Evolutionary conservation across 768 basidiomycete species (phyloP).

Genomic region (Rhizopogon salebrosus): DNA sequence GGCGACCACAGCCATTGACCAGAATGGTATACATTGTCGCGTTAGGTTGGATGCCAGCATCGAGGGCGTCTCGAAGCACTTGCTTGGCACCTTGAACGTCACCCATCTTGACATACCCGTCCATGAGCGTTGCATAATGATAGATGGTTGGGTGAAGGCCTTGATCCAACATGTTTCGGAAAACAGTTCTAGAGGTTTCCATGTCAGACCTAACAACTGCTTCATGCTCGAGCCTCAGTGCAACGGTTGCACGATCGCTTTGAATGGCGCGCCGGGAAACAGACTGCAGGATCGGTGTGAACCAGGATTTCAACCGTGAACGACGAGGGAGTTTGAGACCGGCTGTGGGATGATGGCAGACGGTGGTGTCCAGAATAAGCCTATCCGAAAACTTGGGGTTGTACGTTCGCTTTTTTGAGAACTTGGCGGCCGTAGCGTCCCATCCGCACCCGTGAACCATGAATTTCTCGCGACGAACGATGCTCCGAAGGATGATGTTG

Average conservation of each 20-base stretch:
- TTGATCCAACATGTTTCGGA: slow-evolving; percentile 54
- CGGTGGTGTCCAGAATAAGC: slow-evolving; percentile 14
- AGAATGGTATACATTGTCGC: slow-evolving; percentile 74
- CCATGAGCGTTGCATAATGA: slow-evolving; percentile 73
- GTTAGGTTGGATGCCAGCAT: slow-evolving; percentile 50
- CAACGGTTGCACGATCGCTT: slow-evolving; percentile 53
- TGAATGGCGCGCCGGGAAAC: slow-evolving; percentile 43
- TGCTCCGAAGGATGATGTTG: slow-evolving; percentile 46
- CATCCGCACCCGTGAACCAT: slow-evolving; percentile 41
- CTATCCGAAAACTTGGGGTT: slow-evolving; percentile 6
- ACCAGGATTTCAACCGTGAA: slow-evolving; percentile 24
- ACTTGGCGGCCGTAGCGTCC: slow-evolving; percentile 36
- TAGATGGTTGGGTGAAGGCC: slow-evolving; percentile 70
- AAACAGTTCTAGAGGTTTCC: slow-evolving; percentile 45
- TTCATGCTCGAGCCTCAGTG: slow-evolving; percentile 60
- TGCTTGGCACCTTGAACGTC: slow-evolving; percentile 52
- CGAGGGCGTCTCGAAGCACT: slow-evolving; percentile 47
- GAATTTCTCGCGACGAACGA: slow-evolving; percentile 49
- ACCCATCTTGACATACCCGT: slow-evolving; percentile 61
- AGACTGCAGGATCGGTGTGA: slow-evolving; percentile 40
- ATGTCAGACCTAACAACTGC: slow-evolving; percentile 48
- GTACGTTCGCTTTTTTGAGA: slow-evolving; percentile 27
- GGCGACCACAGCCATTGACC: slow-evolving; percentile 65
- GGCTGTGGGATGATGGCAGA: slow-evolving; percentile 44
- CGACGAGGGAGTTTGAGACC: slow-evolving; percentile 35